A percentile compares a stretch with the other conserved stretches of the same genome.
Evolutionary conservation across 2,329 filamentous ascomycete genomes (phyloP).

Genomic region (Cordyceps tenuipes): DNA sequence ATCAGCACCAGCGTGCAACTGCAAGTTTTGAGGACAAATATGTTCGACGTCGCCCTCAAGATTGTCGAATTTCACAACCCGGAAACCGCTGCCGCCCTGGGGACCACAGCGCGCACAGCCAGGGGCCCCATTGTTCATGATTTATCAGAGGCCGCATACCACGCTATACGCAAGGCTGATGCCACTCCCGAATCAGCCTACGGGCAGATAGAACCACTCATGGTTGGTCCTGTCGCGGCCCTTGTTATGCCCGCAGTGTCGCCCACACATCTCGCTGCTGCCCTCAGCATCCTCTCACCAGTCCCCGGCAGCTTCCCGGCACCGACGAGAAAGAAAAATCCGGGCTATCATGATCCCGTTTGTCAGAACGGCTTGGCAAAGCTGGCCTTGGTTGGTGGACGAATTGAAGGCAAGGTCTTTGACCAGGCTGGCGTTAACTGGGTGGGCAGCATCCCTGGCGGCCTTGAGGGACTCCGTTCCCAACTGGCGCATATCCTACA

Average conservation of each 20-base stretch:
- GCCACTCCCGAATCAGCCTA: constrained; percentile 35
- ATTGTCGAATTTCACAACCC: constrained; percentile 76
- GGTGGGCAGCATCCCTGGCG: constrained; percentile 69
- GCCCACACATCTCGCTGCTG: constrained; percentile 74
- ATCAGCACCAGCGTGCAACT: constrained; percentile 60
- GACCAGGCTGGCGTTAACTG: constrained; percentile 60
- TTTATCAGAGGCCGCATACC: constrained; percentile 44
- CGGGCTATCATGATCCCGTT: constrained; percentile 69
- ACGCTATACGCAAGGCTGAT: constrained; percentile 33
- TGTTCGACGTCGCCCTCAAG: constrained; percentile 77
- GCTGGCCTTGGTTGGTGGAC: constrained; percentile 74
- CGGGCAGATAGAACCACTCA: constrained; percentile 60
- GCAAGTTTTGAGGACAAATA: constrained; percentile 79
- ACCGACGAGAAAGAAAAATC: constrained; percentile 65
- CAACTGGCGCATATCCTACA: constrained; percentile 78
- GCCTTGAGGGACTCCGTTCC: constrained; percentile 69
- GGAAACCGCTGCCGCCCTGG: constrained; percentile 27
- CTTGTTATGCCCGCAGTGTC: constrained; percentile 76
- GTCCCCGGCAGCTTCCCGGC: constrained; percentile 65
- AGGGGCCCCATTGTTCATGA: constrained; percentile 37
- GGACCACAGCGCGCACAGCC: constrained; percentile 22
- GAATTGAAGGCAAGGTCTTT: constrained; percentile 79
- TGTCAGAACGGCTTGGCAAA: constrained; percentile 82
- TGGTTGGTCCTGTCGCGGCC: constrained; percentile 73
- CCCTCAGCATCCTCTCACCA: constrained; percentile 69